Base-by-base conservation (phyloP, 2,329 filamentous ascomycete species). In the Raffaelea ambrosiae region DNA sequence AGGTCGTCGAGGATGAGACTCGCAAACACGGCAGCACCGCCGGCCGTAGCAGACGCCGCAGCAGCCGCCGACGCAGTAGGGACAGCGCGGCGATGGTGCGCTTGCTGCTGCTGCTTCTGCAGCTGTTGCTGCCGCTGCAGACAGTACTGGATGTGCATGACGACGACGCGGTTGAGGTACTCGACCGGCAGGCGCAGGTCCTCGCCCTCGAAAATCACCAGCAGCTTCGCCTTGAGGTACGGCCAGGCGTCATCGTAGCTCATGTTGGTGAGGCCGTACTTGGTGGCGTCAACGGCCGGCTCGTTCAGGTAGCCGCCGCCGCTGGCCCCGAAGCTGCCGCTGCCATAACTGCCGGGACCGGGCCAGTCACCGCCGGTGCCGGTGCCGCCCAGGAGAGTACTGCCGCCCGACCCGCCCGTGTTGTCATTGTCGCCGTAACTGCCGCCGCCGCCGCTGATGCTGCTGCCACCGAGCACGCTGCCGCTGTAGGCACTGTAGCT, bases 191-290 rank as follows among this genome's bases (percentile, higher is more conserved):
- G 71, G 33, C 85, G 76, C 18, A 90, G 67, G 53, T 89, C 86
- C 59, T 91, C 87, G 26, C 85, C 86, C 54, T 90, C 85, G 55
- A 93, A 94, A 2, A 93, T 79, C 48, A 84, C 77, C 4, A 91
- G 69, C 38, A 93, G 69, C 55, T 86, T 84, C 3, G 84, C 82
- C 63, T 85, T 88, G 18, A 93, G 64, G 49, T 86, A 79, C 0
- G 87, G 86, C 87, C 87, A 93, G 5, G 87, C 88, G 62, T 93
- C 86, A 55, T 93, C 87, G 35, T 75, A 60, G 21, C 78, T 79
- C 75, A 88, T 82, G 56, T 84, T 85, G 55, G 81, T 78, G 14
- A 87, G 68, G 1, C 84, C 81, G 57, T 81, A 81, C 55, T 76
- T 80, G 39, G 66, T 65, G 11, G 74, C 66, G 55, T 83, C 79